Conservation (phyloP, 164 flowering plant species). For the Buxus sempervirens region DNA sequence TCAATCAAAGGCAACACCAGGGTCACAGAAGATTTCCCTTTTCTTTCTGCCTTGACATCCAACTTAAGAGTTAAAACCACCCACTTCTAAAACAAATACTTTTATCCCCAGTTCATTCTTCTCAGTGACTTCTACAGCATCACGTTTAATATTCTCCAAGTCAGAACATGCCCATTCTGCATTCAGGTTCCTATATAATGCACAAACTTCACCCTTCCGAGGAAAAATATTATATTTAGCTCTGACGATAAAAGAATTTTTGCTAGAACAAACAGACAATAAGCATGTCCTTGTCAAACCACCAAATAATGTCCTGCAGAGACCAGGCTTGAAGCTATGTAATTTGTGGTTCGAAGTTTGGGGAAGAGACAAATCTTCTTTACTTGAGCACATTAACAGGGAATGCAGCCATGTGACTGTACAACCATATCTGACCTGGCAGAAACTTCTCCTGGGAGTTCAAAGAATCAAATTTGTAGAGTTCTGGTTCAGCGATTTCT, state of each 20-base stretch:
- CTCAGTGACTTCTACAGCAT: conserved; percentile 43
- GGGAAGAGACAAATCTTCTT: conserved; percentile 25
- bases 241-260: conserved; percentile 46
- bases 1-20: conserved; percentile 25
- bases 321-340: conserved; percentile 36
- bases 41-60: conserved; percentile 29
- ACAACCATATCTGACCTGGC: conserved; percentile 66
- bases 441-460: conserved; percentile 39
- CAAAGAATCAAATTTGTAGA: conserved; percentile 40
- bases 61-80: conserved; percentile 22
- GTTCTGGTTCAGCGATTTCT: conserved; percentile 46
- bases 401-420: conserved; percentile 54
- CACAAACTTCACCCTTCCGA: conserved; percentile 64
- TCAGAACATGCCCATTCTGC: conserved; percentile 18
- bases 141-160: conserved; percentile 26
- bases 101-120: conserved; percentile 8
- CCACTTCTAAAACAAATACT: conserved; percentile 27
- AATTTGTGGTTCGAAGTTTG: conserved; percentile 28
- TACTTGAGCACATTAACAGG: conserved; percentile 56
- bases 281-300: conserved; percentile 46
- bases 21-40: conserved; percentile 14
- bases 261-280: conserved; percentile 28
- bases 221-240: conserved; percentile 45
- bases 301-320: conserved; percentile 22
- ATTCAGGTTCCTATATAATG: conserved; percentile 51